Conservation (phyloP, 2,329 filamentous ascomycete species). For the Leptoxyphium fumago region DNA sequence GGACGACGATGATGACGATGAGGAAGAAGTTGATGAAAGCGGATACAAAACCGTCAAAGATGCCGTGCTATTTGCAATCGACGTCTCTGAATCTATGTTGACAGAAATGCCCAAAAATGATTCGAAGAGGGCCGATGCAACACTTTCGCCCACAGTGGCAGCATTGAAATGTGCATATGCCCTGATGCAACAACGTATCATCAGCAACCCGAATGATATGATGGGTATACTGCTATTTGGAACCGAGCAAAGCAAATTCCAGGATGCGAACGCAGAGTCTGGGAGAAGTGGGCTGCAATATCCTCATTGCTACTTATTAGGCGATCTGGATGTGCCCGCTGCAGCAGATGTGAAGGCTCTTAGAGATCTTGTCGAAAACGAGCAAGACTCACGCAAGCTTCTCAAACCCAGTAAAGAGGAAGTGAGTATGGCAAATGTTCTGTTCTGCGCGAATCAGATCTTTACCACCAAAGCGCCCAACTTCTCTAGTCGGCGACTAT, state of each 20-base stretch:
- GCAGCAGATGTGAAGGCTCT: slow-evolving; percentile 75
- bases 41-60: slow-evolving; percentile 87
- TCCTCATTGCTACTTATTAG: slow-evolving; percentile 83
- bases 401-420: slow-evolving; percentile 54
- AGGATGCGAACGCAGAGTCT: slow-evolving; percentile 45
- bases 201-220: slow-evolving; percentile 91
- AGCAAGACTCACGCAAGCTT: slow-evolving; percentile 54
- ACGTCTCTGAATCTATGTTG: slow-evolving; percentile 81
- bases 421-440: slow-evolving; percentile 71
- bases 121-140: slow-evolving; percentile 62
- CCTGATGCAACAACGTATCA: slow-evolving; percentile 96
- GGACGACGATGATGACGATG: slow-evolving; percentile 49
- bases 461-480: slow-evolving; percentile 92
- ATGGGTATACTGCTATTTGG: slow-evolving; percentile 90
- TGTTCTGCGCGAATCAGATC: slow-evolving; percentile 92
- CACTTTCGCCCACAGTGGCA: slow-evolving; percentile 59
- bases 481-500: slow-evolving; percentile 82
- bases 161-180: slow-evolving; percentile 89
- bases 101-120: slow-evolving; percentile 45
- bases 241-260: slow-evolving; percentile 70
- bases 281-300: slow-evolving; percentile 47
- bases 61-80: slow-evolving; percentile 93
- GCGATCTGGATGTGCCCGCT: slow-evolving; percentile 73
- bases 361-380: slow-evolving; percentile 62
- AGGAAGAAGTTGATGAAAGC: slow-evolving; percentile 52